A percentile compares a stretch with the other conserved stretches of the same genome.
phyloP scores from a whole-genome alignment of 2,329 filamentous ascomycete species.

The Balansia obtecta region DNA sequence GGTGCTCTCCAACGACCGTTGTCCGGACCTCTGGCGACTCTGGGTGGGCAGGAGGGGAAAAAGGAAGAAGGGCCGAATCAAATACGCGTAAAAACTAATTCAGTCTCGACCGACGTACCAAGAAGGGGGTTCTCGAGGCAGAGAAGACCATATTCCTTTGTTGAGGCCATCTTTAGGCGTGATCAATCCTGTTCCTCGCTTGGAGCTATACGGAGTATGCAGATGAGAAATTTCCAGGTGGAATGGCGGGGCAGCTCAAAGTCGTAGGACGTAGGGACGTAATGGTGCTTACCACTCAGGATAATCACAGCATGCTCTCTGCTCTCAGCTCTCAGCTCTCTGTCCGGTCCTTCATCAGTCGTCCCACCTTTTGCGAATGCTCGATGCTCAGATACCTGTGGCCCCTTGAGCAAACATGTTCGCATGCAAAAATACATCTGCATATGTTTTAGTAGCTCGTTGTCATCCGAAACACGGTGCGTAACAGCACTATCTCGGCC shows the following conservation, averaged over 20 bases:
- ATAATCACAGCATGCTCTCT: too few relatives aligned
- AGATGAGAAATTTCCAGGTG: neutral
- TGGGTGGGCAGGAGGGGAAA: neutral
- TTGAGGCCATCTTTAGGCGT: conserved; percentile 47
- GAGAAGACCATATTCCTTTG: conserved; percentile 76
- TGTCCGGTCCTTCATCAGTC: too few relatives aligned
- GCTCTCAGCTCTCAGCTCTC: too few relatives aligned
- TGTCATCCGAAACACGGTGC: too few relatives aligned
- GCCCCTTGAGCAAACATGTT: too few relatives aligned
- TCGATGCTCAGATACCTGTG: too few relatives aligned
- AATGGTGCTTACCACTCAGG: too few relatives aligned
- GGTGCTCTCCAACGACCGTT: neutral
- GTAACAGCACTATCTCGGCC: too few relatives aligned
- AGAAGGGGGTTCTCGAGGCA: conserved; percentile 96
- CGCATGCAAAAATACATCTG: too few relatives aligned
- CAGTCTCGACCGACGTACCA: conserved; percentile 56
- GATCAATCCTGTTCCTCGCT: neutral
- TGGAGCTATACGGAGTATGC: neutral
- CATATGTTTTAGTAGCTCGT: too few relatives aligned
- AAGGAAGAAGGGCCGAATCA: neutral
- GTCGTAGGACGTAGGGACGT: too few relatives aligned
- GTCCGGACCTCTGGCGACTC: neutral
- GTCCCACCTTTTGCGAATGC: too few relatives aligned
- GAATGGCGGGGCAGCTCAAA: conserved; percentile 4
- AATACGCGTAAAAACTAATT: neutral